phyloP scores from a whole-genome alignment of 2,329 filamentous ascomycete genomes.

The Talaromyces marneffei region DNA sequence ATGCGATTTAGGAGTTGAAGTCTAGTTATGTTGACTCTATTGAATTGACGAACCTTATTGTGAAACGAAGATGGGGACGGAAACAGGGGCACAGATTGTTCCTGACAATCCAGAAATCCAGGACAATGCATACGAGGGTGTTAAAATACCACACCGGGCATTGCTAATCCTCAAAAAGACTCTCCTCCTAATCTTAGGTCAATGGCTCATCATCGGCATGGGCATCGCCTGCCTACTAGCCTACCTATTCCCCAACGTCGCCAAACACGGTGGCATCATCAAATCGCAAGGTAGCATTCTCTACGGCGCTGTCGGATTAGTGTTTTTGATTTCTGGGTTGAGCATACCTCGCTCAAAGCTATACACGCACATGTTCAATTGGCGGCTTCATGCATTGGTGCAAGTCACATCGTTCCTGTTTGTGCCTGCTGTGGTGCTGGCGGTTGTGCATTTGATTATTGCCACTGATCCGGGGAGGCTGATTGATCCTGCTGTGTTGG shows the following conservation, averaged over 20 bases:
- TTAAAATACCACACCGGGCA: neutral
- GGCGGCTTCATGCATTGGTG: conserved; percentile 62
- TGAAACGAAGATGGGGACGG: neutral
- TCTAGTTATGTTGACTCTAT: neutral
- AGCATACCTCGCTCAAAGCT: conserved; percentile 61
- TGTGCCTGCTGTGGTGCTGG: conserved; percentile 58
- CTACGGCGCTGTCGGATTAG: conserved; percentile 63
- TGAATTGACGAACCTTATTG: neutral
- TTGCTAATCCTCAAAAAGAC: conserved; percentile 17
- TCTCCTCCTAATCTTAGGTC: conserved; percentile 39
- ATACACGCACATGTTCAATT: conserved; percentile 56
- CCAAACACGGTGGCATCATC: conserved; percentile 42
- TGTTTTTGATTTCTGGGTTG: conserved; percentile 66
- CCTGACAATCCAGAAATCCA: neutral
- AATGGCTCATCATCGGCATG: conserved; percentile 63
- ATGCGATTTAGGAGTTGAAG: neutral
- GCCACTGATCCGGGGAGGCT: conserved; percentile 39
- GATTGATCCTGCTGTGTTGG: conserved; percentile 60
- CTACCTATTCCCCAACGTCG: conserved; percentile 48
- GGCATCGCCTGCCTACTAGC: conserved; percentile 49
- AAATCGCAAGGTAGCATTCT: conserved; percentile 46
- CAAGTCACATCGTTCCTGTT: conserved; percentile 63
- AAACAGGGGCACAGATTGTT: neutral
- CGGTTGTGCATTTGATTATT: conserved; percentile 48
- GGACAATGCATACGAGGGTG: neutral